These are phyloP conservation scores for Eurotiales sp. DNA, from an alignment of 2,329 filamentous ascomycete species.

Conservation along the genomic window DNA sequence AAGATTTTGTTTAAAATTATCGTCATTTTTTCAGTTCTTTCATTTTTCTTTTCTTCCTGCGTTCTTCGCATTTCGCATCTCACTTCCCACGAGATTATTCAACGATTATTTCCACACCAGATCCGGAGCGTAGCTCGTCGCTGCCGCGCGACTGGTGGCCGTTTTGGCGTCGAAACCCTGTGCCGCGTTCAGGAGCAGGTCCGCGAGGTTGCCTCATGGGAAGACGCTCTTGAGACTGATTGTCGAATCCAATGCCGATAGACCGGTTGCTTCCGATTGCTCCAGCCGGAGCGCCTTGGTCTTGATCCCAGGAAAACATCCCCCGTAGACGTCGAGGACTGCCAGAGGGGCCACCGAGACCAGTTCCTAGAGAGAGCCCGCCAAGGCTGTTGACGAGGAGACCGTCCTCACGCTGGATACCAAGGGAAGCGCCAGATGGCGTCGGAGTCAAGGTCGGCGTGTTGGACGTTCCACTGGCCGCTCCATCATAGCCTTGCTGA, in stretches of 20 bases:
- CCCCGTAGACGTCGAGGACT: slow-evolving; percentile 59
- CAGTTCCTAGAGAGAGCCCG: slow-evolving; percentile 56
- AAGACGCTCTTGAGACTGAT: slow-evolving; percentile 51
- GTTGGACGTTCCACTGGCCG: slow-evolving; percentile 54
- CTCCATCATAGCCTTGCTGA: slow-evolving; percentile 54
- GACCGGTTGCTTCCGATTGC: slow-evolving; percentile 63
- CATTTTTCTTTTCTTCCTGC: too few species aligned
- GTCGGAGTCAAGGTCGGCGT: slow-evolving; percentile 65
- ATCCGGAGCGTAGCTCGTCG: slow-evolving; percentile 60
- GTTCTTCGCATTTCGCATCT: slow-evolving; percentile 4
- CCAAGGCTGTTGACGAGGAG: slow-evolving; percentile 62
- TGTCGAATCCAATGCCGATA: slow-evolving; percentile 58
- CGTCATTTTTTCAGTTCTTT: too few species aligned
- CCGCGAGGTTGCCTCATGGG: slow-evolving; percentile 61
- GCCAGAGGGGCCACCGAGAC: slow-evolving; percentile 41
- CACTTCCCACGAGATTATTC: slow-evolving; percentile 42
- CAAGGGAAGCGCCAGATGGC: slow-evolving; percentile 46
- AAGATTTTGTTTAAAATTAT: slow-evolving; percentile 23
- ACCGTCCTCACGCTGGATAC: slow-evolving; percentile 53
- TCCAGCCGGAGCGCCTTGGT: slow-evolving; percentile 43
- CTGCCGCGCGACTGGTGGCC: slow-evolving; percentile 60
- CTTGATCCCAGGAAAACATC: slow-evolving; percentile 59
- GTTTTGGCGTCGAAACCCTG: slow-evolving; percentile 58
- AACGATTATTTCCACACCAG: slow-evolving; percentile 61
- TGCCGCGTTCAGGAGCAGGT: slow-evolving; percentile 57